Conservation (phyloP, 2,329 filamentous ascomycete species). For the Pleochaeta shiraiana region DNA sequence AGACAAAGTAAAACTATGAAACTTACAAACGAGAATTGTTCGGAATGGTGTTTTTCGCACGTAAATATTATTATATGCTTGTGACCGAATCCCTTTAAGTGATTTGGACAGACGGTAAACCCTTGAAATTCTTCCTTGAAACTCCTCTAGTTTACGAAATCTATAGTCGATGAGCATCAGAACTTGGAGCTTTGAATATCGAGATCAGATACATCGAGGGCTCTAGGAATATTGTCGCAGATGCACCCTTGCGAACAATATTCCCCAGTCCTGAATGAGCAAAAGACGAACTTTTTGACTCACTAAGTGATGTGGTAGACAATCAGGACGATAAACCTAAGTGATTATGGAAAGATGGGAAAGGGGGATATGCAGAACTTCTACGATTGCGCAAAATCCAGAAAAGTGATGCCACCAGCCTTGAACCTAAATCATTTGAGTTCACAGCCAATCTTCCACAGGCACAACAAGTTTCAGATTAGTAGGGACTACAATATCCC, state of each 20-base stretch:
- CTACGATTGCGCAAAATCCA: background rate
- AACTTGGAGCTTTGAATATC: background rate
- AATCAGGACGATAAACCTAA: background rate
- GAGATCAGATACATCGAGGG: background rate
- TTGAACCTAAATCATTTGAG: background rate
- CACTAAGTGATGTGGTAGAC: background rate
- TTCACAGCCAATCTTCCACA: background rate
- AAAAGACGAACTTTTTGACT: background rate
- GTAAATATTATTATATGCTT: constrained; percentile 2
- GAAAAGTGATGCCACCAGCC: background rate
- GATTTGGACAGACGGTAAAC: background rate
- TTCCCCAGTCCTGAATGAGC: background rate
- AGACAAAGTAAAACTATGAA: background rate
- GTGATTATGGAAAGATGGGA: background rate
- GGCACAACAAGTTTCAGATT: no score
- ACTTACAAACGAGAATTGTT: background rate
- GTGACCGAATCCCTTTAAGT: background rate
- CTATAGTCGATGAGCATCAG: background rate
- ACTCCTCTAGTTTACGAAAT: background rate
- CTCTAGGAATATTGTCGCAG: background rate
- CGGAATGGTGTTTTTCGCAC: background rate
- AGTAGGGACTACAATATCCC: background rate
- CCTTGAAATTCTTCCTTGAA: background rate
- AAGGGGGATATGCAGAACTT: background rate
- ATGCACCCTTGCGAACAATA: background rate